These are phyloP conservation scores for Clavispora asparagi DNA, from an alignment of 805 yeast species.

Conservation along the genomic window DNA sequence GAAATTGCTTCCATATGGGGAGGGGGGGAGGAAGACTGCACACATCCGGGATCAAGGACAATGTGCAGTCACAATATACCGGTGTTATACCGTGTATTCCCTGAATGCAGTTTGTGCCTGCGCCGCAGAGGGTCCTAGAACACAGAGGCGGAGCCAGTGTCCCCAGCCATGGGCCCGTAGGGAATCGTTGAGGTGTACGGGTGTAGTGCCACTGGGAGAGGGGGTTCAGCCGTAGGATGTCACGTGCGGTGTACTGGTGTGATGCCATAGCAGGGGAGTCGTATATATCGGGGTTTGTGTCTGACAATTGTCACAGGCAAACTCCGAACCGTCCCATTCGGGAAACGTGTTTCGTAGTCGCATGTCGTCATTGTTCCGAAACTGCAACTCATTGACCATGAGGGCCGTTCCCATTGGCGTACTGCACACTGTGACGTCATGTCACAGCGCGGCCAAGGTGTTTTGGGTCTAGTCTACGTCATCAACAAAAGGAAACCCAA, in stretches of 20 bases:
- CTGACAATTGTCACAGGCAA: background rate
- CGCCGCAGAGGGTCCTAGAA: too few relatives aligned
- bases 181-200: background rate
- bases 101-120: too few relatives aligned
- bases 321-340: background rate
- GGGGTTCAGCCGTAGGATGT: too few relatives aligned
- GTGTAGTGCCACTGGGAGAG: background rate
- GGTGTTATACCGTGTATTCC: too few relatives aligned
- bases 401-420: background rate
- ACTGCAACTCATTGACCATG: background rate
- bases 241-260: background rate
- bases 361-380: background rate
- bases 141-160: too few relatives aligned
- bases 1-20: too few relatives aligned
- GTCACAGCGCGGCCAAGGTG: background rate
- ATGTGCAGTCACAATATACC: too few relatives aligned
- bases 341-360: background rate
- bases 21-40: too few relatives aligned
- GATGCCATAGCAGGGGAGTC: background rate
- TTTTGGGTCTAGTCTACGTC: background rate
- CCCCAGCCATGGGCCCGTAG: too few relatives aligned
- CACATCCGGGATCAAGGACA: too few relatives aligned
- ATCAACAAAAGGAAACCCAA: background rate
- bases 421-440: background rate
- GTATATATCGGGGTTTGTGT: too few relatives aligned